These are phyloP conservation scores for Trichoderma asperellum DNA, from an alignment of 2,329 filamentous ascomycete species.

Conservation along the genomic window DNA sequence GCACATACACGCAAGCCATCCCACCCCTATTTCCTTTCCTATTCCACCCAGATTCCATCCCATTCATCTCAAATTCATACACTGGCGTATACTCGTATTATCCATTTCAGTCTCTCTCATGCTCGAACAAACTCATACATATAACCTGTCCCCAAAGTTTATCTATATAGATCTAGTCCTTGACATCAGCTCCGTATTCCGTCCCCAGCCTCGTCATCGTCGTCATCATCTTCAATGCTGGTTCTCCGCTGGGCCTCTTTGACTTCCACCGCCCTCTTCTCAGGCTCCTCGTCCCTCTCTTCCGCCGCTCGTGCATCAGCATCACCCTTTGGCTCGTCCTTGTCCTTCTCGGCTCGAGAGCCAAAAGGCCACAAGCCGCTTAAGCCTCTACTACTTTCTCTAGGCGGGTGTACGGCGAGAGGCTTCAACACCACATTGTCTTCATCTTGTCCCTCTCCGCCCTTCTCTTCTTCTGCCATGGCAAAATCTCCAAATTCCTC, in stretches of 20 bases:
- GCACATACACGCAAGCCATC: background rate
- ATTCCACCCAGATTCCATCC: background rate
- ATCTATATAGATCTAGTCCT: conserved; percentile 26
- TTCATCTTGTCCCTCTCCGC: conserved; percentile 39
- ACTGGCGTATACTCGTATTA: conserved; percentile 5
- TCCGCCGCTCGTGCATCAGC: conserved; percentile 16
- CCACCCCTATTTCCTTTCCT: background rate
- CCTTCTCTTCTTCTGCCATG: conserved; percentile 58
- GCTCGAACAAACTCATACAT: conserved; percentile 11
- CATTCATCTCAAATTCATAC: conserved; percentile 2
- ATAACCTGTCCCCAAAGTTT: background rate
- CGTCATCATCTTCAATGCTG: conserved; percentile 64
- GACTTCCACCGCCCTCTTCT: conserved; percentile 53
- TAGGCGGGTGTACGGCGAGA: conserved; percentile 56
- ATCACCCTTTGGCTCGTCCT: conserved; percentile 29
- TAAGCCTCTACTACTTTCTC: conserved; percentile 47
- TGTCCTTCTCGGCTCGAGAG: conserved; percentile 42
- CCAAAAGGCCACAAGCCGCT: conserved; percentile 64
- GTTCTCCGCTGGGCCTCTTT: conserved; percentile 58
- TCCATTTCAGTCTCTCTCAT: background rate
- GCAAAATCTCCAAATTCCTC: conserved; percentile 72
- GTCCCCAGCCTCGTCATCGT: conserved; percentile 55
- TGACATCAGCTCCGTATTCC: conserved; percentile 36
- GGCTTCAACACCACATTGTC: conserved; percentile 58
- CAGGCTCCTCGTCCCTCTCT: conserved; percentile 41